Evolutionary conservation across 2,329 filamentous ascomycete genomes (phyloP), one percentile per base, ranked within the genome.

Genomic region (Karstenula rhodostoma): DNA sequence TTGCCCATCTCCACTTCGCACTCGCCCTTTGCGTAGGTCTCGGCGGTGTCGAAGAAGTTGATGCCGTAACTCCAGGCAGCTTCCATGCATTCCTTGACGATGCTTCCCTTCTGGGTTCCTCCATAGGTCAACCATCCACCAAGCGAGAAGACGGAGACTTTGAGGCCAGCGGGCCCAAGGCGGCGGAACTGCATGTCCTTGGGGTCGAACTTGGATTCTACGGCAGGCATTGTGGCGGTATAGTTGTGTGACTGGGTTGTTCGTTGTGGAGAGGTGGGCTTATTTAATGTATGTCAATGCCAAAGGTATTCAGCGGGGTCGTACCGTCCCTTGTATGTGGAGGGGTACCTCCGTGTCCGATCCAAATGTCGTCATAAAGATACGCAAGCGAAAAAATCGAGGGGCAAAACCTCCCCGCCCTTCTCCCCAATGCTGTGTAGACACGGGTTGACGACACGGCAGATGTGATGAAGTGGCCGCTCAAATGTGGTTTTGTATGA

Each of bases 1-100:
- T 81, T 70, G 43, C 82, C 82, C 82, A 83, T 89, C 65, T 87
- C 85, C 49, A 86, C 78, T 73, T 90, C 88, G 25, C 85, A 88
- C 70, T 88, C 82, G 60, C 88, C 87, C 7, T 79, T 84, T 62
- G 83, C 80, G 69, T 88, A 89, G 35, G 77, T 70, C 70, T 84
- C 81, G n/a, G 82, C 82, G 10, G 82, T 83, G 61, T 83, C 79
- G 67, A 81, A 81, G 73, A 82, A 82, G 72, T 84, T 83, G 72
- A 83, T 80, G 58, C 82, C 82, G 59, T 83, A 69, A 66, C 81
- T 73, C 79, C 80, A 84, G 0, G 82, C 82, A 19, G 81, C 76
- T 60, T 84, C 75, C 73, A 84, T 78, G 68, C 80, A 82, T 52
- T 84, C 81, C 73, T 83, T 84, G 19, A 56, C 50, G 10, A 62